phyloP scores from a whole-genome alignment of 305 asterid genomes.

The Fraxinus ornus region DNA sequence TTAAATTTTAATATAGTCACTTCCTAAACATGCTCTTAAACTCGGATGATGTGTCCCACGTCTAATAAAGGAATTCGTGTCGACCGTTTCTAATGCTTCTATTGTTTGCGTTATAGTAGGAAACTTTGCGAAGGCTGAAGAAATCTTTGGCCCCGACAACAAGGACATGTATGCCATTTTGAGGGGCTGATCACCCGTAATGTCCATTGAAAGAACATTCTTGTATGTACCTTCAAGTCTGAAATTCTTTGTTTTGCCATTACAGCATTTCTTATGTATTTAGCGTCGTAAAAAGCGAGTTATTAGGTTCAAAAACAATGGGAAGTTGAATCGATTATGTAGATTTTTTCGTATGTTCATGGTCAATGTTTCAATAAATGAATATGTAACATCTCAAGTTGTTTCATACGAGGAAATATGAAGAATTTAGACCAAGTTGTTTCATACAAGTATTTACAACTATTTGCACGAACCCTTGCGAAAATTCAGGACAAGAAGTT shows the following conservation, averaged over 20 bases:
- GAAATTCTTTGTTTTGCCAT: neutral
- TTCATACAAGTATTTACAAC: neutral
- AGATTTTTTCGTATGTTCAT: constrained; percentile 17
- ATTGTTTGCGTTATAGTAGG: constrained; percentile 40
- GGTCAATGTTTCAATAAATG: constrained; percentile 7
- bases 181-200: constrained; percentile 79
- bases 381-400: neutral
- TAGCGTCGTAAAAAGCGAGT: constrained; percentile 21
- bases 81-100: neutral
- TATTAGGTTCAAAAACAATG: neutral
- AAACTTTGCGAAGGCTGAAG: constrained; percentile 78
- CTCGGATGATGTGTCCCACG: neutral
- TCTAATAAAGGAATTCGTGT: neutral
- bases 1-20: no score
- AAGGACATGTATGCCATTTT: constrained; percentile 76
- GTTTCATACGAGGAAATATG: neutral
- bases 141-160: constrained; percentile 84
- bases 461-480: neutral
- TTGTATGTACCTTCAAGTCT: constrained; percentile 3
- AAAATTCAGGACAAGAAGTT: neutral
- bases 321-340: constrained; percentile 19
- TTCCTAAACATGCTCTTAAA: no score
- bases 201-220: constrained; percentile 40
- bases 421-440: neutral
- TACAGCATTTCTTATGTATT: constrained; percentile 16